Evolutionary conservation across 1,139 yeast species (phyloP).

Genomic region (Suhomyces bribrorum): DNA sequence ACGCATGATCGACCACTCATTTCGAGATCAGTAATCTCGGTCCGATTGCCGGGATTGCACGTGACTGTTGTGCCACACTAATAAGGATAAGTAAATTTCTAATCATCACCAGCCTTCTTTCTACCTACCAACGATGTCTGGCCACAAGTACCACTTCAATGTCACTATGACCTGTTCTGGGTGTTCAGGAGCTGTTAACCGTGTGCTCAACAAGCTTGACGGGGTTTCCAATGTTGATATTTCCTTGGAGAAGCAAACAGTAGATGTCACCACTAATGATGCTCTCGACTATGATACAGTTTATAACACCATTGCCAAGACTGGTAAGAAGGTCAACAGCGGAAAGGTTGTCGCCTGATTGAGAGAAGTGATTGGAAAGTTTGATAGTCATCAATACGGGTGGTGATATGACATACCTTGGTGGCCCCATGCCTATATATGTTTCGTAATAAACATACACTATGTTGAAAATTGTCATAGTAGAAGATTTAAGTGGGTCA

Average conservation of each 20-base stretch:
- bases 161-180: constrained; percentile 85
- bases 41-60: too few relatives aligned
- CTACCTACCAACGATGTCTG: constrained; percentile 33
- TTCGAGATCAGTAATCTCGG: too few relatives aligned
- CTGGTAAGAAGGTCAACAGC: constrained; percentile 80
- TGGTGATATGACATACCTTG: too few relatives aligned
- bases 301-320: constrained; percentile 75
- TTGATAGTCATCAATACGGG: too few relatives aligned
- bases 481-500: neutral
- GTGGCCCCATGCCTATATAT: too few relatives aligned
- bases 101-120: neutral
- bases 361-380: neutral
- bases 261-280: constrained; percentile 66
- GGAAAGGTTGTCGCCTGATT: constrained; percentile 55
- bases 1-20: neutral
- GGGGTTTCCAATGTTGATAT: constrained; percentile 76
- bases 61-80: too few relatives aligned
- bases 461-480: too few relatives aligned
- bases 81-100: too few relatives aligned
- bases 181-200: constrained; percentile 84
- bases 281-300: constrained; percentile 71
- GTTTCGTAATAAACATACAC: too few relatives aligned
- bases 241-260: constrained; percentile 79
- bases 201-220: constrained; percentile 69
- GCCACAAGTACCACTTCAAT: constrained; percentile 67